phyloP scores from a whole-genome alignment of 1,284 basidiomycete species.

The Boletus holoroseus region DNA sequence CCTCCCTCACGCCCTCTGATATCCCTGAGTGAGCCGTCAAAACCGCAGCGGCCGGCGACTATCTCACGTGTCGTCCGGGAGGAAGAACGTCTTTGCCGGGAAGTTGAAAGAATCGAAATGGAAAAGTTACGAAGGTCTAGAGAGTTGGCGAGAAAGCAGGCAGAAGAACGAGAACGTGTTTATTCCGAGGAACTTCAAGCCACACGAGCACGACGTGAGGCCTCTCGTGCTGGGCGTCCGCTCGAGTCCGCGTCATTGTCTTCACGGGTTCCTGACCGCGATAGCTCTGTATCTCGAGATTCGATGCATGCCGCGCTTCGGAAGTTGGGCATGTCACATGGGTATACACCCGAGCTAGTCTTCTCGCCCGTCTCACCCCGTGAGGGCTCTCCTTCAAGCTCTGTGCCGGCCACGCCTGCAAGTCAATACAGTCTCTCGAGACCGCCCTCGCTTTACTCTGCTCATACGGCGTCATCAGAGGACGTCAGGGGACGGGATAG shows the following conservation, averaged over 20 bases:
- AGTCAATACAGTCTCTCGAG: conserved; percentile 40
- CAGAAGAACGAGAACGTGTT: conserved; percentile 50
- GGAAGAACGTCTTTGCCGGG: conserved; percentile 47
- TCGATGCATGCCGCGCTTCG: conserved; percentile 24
- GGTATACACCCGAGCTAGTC: conserved; percentile 41
- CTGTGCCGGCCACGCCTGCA: conserved; percentile 35
- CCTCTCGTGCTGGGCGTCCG: conserved; percentile 43
- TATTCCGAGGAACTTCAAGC: conserved; percentile 60
- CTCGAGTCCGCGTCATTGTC: conserved; percentile 22
- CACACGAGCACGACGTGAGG: conserved; percentile 56
- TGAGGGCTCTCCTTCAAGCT: conserved; percentile 45
- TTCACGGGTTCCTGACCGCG: conserved; percentile 36
- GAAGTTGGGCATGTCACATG: conserved; percentile 38
- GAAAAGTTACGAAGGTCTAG: conserved; percentile 51
- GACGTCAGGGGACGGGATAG: conserved; percentile 43
- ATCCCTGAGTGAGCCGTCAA: conserved; percentile 15
- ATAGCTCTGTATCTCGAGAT: conserved; percentile 41
- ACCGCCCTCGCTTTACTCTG: conserved; percentile 46
- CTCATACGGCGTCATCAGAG: conserved; percentile 50
- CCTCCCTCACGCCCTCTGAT: conserved; percentile 19
- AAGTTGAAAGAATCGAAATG: conserved; percentile 45
- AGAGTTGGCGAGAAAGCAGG: conserved; percentile 51
- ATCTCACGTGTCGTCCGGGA: conserved; percentile 26
- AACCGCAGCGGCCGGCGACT: conserved; percentile 2
- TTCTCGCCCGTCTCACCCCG: conserved; percentile 29